Evolutionary conservation across 495 filamentous ascomycete species (phyloP).

Genomic region (Aspergillus incahuasiensis): DNA sequence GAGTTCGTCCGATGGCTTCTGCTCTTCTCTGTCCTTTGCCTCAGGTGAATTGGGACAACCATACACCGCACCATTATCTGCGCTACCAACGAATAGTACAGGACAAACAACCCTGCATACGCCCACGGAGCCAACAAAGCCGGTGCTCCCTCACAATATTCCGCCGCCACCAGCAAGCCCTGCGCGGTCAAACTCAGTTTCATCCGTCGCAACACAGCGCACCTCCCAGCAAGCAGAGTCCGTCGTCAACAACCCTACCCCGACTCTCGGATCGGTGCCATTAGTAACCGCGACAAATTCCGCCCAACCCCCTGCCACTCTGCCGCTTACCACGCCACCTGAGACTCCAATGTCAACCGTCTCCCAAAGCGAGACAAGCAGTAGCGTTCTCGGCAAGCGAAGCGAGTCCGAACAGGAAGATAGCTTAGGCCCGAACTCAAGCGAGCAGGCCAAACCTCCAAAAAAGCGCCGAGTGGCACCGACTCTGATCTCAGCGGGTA

Average conservation of each 20-base stretch:
- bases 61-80: conserved; percentile 66
- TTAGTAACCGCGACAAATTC: conserved; percentile 67
- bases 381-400: conserved; percentile 54
- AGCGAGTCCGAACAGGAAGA: conserved; percentile 60
- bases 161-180: conserved; percentile 52
- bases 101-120: conserved; percentile 52
- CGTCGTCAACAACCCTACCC: conserved; percentile 71
- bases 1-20: conserved; percentile 97
- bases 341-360: conserved; percentile 61
- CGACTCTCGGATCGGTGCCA: conserved; percentile 68
- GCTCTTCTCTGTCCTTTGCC: conserved; percentile 81
- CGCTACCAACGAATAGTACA: conserved; percentile 33
- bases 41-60: conserved; percentile 82
- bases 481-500: conserved; percentile 51
- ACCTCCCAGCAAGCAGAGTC: conserved; percentile 33
- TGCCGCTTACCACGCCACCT: conserved; percentile 72
- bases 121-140: conserved; percentile 8
- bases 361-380: conserved; percentile 38
- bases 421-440: conserved; percentile 43
- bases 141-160: conserved; percentile 48
- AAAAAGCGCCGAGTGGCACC: conserved; percentile 80
- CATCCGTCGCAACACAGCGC: conserved; percentile 68
- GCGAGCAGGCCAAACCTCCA: conserved; percentile 34
- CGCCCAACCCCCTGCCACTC: conserved; percentile 47
- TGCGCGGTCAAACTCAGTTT: conserved; percentile 77